Evolutionary conservation across 2,329 filamentous ascomycete species (phyloP).

Genomic region (Pestalotiopsis fici): DNA sequence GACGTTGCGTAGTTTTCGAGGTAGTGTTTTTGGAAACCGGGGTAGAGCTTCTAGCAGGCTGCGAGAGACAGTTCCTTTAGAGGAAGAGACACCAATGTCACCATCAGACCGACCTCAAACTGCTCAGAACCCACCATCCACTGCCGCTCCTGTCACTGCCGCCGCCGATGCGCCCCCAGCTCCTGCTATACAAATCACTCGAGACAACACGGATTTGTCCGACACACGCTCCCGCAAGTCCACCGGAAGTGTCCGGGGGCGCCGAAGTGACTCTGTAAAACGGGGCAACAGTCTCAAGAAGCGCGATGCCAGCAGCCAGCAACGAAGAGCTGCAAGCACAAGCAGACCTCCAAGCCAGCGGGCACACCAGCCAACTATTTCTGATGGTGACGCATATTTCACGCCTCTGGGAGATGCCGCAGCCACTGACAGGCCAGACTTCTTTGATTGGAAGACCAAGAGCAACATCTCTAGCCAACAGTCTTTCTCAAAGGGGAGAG

Average conservation of each 20-base stretch:
- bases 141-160: conserved; percentile 31
- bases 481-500: conserved; percentile 44
- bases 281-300: conserved; percentile 53
- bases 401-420: conserved; percentile 44
- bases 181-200: conserved; percentile 77
- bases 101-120: conserved; percentile 39
- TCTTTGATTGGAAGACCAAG: conserved; percentile 44
- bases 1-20: conserved; percentile 68
- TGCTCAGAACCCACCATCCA: conserved; percentile 34
- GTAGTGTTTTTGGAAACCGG: conserved; percentile 75
- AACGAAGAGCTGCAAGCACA: conserved; percentile 46
- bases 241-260: conserved; percentile 35
- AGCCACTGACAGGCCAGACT: conserved; percentile 38
- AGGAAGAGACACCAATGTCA: conserved; percentile 28
- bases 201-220: conserved; percentile 53
- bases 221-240: conserved; percentile 37
- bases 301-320: conserved; percentile 50
- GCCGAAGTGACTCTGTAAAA: conserved; percentile 48
- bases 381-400: conserved; percentile 54
- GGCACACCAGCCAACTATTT: conserved; percentile 30
- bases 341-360: conserved; percentile 38
- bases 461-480: conserved; percentile 39
- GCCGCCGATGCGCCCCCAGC: conserved; percentile 53
- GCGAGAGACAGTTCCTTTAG: conserved; percentile 22
- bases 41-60: conserved; percentile 35